Conservation (phyloP, 1,139 yeast genomes). For the Geotrichum cucujoidarum region DNA sequence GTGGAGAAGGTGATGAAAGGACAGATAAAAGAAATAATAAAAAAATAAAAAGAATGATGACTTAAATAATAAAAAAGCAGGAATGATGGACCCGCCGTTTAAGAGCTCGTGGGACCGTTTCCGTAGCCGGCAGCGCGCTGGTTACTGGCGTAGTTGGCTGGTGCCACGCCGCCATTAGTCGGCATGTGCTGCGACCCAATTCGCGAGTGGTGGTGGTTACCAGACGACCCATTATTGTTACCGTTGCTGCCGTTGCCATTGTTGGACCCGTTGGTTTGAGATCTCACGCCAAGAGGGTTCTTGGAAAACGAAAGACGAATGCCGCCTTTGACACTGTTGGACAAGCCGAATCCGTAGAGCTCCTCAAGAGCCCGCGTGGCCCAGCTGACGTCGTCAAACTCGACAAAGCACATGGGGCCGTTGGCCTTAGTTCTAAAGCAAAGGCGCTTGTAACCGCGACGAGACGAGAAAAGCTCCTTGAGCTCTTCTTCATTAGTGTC, state of each 20-base stretch:
- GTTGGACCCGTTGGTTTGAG: slow-evolving; percentile 27
- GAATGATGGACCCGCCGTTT: too few relatives aligned
- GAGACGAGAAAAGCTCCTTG: slow-evolving; percentile 78
- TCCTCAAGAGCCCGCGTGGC: slow-evolving; percentile 94
- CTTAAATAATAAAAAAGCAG: not conserved
- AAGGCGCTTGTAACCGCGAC: slow-evolving; percentile 85
- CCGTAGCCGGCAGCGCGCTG: not conserved
- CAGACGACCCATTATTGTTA: slow-evolving; percentile 13
- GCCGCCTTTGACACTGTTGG: slow-evolving; percentile 76
- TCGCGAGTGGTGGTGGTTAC: slow-evolving; percentile 6
- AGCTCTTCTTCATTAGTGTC: slow-evolving; percentile 94
- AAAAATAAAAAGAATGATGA: not conserved
- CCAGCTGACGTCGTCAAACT: slow-evolving; percentile 89
- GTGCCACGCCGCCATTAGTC: not conserved
- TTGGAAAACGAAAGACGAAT: slow-evolving; percentile 89
- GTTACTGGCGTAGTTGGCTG: not conserved
- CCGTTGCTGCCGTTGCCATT: slow-evolving; percentile 6
- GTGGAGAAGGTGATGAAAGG: not conserved
- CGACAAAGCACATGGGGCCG: slow-evolving; percentile 99
- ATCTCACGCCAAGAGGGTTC: slow-evolving; percentile 90
- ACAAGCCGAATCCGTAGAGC: slow-evolving; percentile 79
- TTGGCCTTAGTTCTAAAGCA: slow-evolving; percentile 64
- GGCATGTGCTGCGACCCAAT: slow-evolving; percentile 14
- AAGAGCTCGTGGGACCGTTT: too few relatives aligned
- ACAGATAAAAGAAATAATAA: not conserved